Conservation (phyloP, 345 rosid genomes). For the Hypericum perforatum region DNA sequence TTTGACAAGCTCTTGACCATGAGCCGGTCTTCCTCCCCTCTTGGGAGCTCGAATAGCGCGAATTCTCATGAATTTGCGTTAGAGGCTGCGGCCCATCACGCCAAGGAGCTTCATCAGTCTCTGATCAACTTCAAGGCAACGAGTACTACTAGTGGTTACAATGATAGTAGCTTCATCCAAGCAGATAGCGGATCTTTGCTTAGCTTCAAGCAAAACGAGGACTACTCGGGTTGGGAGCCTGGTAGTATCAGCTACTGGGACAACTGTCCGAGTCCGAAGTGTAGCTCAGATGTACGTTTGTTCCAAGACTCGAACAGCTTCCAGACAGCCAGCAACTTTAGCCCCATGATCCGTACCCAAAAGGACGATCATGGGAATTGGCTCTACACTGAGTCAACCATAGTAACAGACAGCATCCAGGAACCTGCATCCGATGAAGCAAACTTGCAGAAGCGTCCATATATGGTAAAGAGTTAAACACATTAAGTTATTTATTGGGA, state of each 20-base stretch:
- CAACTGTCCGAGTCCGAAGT: slow-evolving; percentile 31
- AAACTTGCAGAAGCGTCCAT: slow-evolving; percentile 44
- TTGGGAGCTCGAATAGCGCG: slow-evolving; percentile 33
- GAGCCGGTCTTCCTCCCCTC: slow-evolving; percentile 24
- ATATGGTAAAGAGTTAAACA: slow-evolving; percentile 22
- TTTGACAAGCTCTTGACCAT: slow-evolving; percentile 13
- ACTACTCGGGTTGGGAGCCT: slow-evolving; percentile 32
- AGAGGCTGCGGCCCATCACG: slow-evolving; percentile 18
- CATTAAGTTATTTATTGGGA: too few relatives aligned
- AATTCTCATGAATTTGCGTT: slow-evolving; percentile 39
- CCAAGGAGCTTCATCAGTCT: slow-evolving; percentile 40
- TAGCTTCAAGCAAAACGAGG: slow-evolving; percentile 47
- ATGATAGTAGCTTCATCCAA: slow-evolving; percentile 12
- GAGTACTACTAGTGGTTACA: too few relatives aligned
- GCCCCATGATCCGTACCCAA: slow-evolving; percentile 10
- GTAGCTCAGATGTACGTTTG: slow-evolving; percentile 27
- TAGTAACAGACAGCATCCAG: slow-evolving; percentile 30
- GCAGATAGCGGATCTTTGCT: slow-evolving; percentile 43
- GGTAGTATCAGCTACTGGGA: slow-evolving; percentile 14
- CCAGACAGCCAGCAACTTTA: slow-evolving; percentile 28
- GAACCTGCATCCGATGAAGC: slow-evolving; percentile 32
- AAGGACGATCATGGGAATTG: slow-evolving; percentile 38
- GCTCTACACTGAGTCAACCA: slow-evolving; percentile 47
- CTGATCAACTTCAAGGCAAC: slow-evolving; percentile 44
- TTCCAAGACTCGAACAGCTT: slow-evolving; percentile 27